Evolutionary conservation across 176 grass and related monocot species (phyloP).

Genomic region (Miscanthus lutarioriparius): DNA sequence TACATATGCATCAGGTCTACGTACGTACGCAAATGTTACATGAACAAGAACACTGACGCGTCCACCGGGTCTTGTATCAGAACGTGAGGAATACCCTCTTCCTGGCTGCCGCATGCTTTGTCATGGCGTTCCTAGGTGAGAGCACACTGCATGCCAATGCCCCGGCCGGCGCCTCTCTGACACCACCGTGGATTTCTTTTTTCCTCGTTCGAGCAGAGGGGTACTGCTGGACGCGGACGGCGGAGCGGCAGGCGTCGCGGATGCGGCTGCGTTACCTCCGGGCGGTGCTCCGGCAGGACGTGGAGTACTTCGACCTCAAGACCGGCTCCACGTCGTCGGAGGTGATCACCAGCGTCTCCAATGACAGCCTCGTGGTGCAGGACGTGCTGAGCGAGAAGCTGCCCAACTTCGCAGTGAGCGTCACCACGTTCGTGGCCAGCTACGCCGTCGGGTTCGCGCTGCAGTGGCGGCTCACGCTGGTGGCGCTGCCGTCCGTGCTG

Average conservation of each 20-base stretch:
- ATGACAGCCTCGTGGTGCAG: slow-evolving; percentile 84
- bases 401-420: slow-evolving; percentile 90
- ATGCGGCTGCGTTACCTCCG: slow-evolving; percentile 42
- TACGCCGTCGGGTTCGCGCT: slow-evolving; percentile 69
- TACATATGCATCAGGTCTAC: not conserved
- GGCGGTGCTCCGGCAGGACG: slow-evolving; percentile 89
- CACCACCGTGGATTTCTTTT: no score
- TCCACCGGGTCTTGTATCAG: slow-evolving; percentile 1
- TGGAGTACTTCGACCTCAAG: slow-evolving; percentile 90
- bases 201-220: slow-evolving; percentile 46
- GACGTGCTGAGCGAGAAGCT: slow-evolving; percentile 90
- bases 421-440: slow-evolving; percentile 59
- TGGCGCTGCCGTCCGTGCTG: slow-evolving; percentile 57
- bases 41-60: not conserved
- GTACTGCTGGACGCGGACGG: slow-evolving; percentile 87
- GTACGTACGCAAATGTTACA: not conserved
- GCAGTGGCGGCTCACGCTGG: slow-evolving; percentile 66
- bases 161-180: no score
- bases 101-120: slow-evolving; percentile 53
- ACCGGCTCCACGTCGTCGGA: not conserved
- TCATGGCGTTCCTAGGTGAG: slow-evolving; percentile 78
- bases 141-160: no score
- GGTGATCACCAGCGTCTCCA: slow-evolving; percentile 8
- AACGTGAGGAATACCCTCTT: slow-evolving; percentile 59
- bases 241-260: slow-evolving; percentile 84